phyloP scores from a whole-genome alignment of 2,329 filamentous ascomycete genomes.

The Claviceps sorghi region DNA sequence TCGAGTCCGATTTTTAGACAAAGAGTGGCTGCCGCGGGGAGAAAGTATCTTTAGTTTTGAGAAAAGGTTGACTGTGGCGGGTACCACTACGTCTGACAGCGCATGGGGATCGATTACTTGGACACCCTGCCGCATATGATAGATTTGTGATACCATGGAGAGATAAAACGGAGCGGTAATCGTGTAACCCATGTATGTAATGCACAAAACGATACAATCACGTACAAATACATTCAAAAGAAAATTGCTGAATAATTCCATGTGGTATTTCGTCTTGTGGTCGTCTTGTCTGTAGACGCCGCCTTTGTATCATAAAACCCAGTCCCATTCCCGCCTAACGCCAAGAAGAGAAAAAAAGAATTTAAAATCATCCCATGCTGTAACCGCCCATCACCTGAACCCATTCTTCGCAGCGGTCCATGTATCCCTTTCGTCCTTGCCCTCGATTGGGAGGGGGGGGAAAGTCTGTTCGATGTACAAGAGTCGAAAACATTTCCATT shows the following conservation, averaged over 20 bases:
- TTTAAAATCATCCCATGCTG: slow-evolving; percentile 13
- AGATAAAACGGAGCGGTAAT: not conserved
- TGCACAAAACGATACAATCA: not conserved
- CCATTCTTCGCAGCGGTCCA: not conserved
- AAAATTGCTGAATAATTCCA: not conserved
- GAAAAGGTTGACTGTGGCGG: too few species aligned
- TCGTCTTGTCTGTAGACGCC: slow-evolving; percentile 20
- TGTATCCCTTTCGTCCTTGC: not conserved
- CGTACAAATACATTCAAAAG: too few species aligned
- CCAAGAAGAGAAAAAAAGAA: slow-evolving; percentile 1
- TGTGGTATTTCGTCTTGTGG: slow-evolving; percentile 10
- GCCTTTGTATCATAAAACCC: slow-evolving; percentile 9
- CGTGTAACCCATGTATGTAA: not conserved
- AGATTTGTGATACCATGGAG: too few species aligned
- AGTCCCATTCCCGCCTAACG: slow-evolving; percentile 2
- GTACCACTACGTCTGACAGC: too few species aligned
- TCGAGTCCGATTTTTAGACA: slow-evolving; percentile 73
- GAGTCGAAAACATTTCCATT: not conserved
- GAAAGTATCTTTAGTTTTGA: slow-evolving; percentile 60
- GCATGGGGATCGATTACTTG: too few species aligned
- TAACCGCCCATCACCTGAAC: slow-evolving; percentile 11
- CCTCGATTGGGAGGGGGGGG: too few species aligned
- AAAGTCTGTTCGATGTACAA: slow-evolving; percentile 5
- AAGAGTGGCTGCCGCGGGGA: slow-evolving; percentile 72
- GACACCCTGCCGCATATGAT: too few species aligned